Percentiles rank a stretch among this genome's conserved stretches.
Conservation (phyloP, 1,284 basidiomycete genomes). For the Fistulina hepatica region DNA sequence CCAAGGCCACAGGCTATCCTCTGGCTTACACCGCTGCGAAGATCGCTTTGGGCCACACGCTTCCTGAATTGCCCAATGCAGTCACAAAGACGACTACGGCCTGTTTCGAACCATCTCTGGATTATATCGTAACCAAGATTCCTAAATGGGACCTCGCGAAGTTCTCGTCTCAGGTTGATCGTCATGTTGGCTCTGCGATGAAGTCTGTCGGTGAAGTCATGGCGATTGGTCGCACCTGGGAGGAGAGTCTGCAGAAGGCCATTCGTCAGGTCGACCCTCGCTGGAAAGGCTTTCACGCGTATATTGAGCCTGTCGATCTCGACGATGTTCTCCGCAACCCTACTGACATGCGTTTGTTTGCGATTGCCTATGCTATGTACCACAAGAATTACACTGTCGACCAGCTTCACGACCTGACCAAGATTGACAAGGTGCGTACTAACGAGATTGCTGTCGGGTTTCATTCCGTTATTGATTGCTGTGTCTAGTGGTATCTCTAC, state of each 20-base stretch:
- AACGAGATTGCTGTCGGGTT: slow-evolving; percentile 1
- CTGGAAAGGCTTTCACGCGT: slow-evolving; percentile 76
- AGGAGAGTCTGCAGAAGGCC: slow-evolving; percentile 98
- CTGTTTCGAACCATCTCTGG: slow-evolving; percentile 98
- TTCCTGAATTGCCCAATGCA: slow-evolving; percentile 96
- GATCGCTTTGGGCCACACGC: slow-evolving; percentile 96
- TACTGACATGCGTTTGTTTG: slow-evolving; percentile 92
- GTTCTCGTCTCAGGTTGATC: slow-evolving; percentile 89
- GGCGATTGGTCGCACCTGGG: slow-evolving; percentile 98
- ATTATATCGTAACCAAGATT: slow-evolving; percentile 99
- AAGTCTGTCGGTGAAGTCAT: slow-evolving; percentile 99
- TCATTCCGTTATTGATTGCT: slow-evolving; percentile 2
- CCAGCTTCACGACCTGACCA: slow-evolving; percentile 84
- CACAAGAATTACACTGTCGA: slow-evolving; percentile 89
- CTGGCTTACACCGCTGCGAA: slow-evolving; percentile 99
- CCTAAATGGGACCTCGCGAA: slow-evolving; percentile 99
- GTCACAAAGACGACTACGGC: slow-evolving; percentile 99
- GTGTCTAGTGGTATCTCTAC: slow-evolving; percentile 85
- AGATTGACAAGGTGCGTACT: slow-evolving; percentile 79
- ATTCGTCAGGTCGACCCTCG: slow-evolving; percentile 95
- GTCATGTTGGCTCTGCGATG: slow-evolving; percentile 95
- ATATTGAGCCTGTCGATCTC: slow-evolving; percentile 74
- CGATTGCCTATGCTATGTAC: slow-evolving; percentile 96
- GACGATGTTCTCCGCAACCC: slow-evolving; percentile 68
- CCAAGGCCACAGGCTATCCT: slow-evolving; percentile 98